phyloP scores from a whole-genome alignment of 2,329 filamentous ascomycete genomes.

The Pseudogymnoascus sp. region DNA sequence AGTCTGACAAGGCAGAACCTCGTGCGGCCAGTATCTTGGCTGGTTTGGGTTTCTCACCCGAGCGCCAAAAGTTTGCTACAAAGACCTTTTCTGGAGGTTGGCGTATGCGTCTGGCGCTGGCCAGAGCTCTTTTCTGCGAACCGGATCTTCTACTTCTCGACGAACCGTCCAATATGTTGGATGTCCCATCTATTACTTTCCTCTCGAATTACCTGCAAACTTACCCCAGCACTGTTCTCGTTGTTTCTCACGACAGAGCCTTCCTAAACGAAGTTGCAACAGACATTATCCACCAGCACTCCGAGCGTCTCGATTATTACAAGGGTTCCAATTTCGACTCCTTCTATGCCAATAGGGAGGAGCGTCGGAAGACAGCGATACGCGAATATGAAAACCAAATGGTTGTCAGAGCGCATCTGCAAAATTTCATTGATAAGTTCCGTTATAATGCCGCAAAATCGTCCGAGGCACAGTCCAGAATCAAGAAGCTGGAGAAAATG shows the following conservation, averaged over 20 bases:
- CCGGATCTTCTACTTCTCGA: slow-evolving; percentile 92
- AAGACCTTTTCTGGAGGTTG: slow-evolving; percentile 99
- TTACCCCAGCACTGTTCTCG: slow-evolving; percentile 90
- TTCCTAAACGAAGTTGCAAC: slow-evolving; percentile 99
- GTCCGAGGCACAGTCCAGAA: slow-evolving; percentile 93
- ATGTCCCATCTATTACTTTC: slow-evolving; percentile 99
- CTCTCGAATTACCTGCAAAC: slow-evolving; percentile 88
- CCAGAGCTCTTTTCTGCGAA: slow-evolving; percentile 93
- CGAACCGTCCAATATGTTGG: slow-evolving; percentile 99
- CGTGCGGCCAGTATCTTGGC: slow-evolving; percentile 92
- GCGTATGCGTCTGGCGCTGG: slow-evolving; percentile 95
- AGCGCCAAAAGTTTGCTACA: slow-evolving; percentile 85
- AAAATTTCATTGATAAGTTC: slow-evolving; percentile 99
- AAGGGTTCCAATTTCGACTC: slow-evolving; percentile 94
- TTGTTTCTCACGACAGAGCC: slow-evolving; percentile 97
- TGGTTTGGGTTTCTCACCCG: slow-evolving; percentile 90
- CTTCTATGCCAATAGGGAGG: slow-evolving; percentile 95
- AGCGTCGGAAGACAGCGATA: slow-evolving; percentile 92
- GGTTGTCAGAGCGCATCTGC: slow-evolving; percentile 83
- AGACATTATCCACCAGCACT: slow-evolving; percentile 98
- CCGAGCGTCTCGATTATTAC: slow-evolving; percentile 96
- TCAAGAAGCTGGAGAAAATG: slow-evolving; percentile 99
- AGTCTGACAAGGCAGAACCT: slow-evolving; percentile 95
- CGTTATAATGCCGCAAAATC: slow-evolving; percentile 98
- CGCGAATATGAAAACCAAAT: slow-evolving; percentile 99